phyloP scores from a whole-genome alignment of 176 grass and related monocot species.

The Poa pratensis region DNA sequence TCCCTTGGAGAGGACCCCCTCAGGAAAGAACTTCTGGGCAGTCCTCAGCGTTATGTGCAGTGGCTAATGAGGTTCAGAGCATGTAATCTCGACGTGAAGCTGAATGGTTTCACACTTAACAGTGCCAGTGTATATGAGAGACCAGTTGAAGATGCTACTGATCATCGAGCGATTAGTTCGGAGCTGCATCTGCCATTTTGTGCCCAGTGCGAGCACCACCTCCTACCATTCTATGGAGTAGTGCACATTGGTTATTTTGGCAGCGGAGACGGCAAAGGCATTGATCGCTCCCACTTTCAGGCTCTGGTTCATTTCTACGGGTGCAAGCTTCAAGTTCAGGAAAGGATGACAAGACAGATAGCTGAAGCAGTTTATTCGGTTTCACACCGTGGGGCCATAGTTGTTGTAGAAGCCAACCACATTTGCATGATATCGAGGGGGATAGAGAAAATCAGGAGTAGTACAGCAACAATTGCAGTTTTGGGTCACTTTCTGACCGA shows the following conservation, averaged over 20 bases:
- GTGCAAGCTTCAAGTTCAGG: constrained; percentile 97
- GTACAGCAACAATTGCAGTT: constrained; percentile 84
- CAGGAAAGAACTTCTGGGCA: constrained; percentile 79
- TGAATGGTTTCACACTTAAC: constrained; percentile 50
- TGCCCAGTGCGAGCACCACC: constrained; percentile 93
- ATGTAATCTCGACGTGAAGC: constrained; percentile 57
- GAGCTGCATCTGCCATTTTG: constrained; percentile 80
- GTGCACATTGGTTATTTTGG: constrained; percentile 78
- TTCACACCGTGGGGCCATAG: constrained; percentile 59
- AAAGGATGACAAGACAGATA: constrained; percentile 98
- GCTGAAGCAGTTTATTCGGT: constrained; percentile 76
- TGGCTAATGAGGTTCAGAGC: constrained; percentile 87
- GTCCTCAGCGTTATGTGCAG: constrained; percentile 79
- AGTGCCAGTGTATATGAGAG: constrained; percentile 31
- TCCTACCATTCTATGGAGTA: constrained; percentile 87
- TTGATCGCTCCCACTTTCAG: constrained; percentile 65
- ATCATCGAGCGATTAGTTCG: constrained; percentile 54
- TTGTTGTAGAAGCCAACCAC: constrained; percentile 93
- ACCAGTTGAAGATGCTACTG: constrained; percentile 38
- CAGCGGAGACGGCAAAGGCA: constrained; percentile 39
- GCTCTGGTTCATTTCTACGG: constrained; percentile 79
- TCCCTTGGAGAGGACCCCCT: constrained; percentile 82
- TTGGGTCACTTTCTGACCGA: constrained; percentile 80
- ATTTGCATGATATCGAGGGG: constrained; percentile 95
- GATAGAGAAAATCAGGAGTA: constrained; percentile 92